Evolutionary conservation across 345 rosid species (phyloP).

Genomic region (Eucalyptus pauciflora): DNA sequence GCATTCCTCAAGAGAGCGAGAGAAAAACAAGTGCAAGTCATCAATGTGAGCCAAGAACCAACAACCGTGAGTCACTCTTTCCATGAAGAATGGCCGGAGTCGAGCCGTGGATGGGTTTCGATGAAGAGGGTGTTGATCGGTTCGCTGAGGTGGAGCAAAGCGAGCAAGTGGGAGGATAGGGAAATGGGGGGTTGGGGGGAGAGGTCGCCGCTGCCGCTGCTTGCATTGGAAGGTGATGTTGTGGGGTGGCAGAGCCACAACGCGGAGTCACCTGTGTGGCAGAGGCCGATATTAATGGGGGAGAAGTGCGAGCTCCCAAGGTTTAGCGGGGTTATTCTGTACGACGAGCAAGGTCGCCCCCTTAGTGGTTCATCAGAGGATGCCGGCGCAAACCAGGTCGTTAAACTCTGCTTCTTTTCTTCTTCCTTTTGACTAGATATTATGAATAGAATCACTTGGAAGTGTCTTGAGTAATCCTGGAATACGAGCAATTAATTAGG

Average conservation of each 20-base stretch:
- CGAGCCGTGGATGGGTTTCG: slow-evolving; percentile 17
- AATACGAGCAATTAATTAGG: neutral
- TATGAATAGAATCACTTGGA: neutral
- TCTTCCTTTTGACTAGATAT: neutral
- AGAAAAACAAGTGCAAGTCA: slow-evolving; percentile 3
- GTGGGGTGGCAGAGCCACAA: slow-evolving; percentile 39
- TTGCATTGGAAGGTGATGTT: slow-evolving; percentile 3
- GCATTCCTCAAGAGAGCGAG: slow-evolving; percentile 22
- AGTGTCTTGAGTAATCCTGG: neutral
- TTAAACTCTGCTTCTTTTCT: neutral
- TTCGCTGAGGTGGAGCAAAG: slow-evolving; percentile 67
- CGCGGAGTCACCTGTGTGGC: slow-evolving; percentile 63
- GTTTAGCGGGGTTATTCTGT: slow-evolving; percentile 70
- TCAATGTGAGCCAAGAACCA: neutral
- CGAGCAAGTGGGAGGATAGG: slow-evolving; percentile 37
- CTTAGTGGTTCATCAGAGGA: slow-evolving; percentile 14
- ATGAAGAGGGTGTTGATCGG: slow-evolving; percentile 37
- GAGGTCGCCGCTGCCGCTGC: slow-evolving; percentile 1
- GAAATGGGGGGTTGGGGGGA: neutral
- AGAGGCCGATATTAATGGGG: slow-evolving; percentile 81
- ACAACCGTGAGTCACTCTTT: neutral
- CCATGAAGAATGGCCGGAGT: neutral
- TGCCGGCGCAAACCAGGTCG: neutral
- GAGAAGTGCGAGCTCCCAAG: slow-evolving; percentile 75
- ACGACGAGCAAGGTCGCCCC: slow-evolving; percentile 46